Base-by-base conservation (phyloP, 331 rosid genomes). In the Cucumis variabilis region DNA sequence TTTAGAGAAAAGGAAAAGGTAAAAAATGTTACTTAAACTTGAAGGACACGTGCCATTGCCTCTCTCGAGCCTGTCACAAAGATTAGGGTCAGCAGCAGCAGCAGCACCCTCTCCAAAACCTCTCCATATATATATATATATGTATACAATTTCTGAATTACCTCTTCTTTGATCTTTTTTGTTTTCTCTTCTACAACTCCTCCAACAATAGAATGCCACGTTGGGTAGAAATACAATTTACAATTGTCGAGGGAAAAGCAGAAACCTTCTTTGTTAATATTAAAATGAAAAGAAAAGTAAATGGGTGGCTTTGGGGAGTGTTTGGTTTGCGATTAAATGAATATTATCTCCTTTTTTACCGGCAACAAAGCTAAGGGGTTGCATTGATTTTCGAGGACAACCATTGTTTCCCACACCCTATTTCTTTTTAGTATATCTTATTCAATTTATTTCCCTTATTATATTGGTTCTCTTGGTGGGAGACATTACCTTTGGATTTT, bases 51-150 rank as follows among this genome's bases (percentile, higher is more conserved):
- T 76, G 82, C 12, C 58, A 15, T 44, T 76, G 82, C 21, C 12
- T 16, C 33, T 76, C 21, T 76, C 82, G 82, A 76, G 82, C 62
- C 82, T 76, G 82, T 76, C 82, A 76, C 82, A 12, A 76, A 76
- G 82, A 76, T 76, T 76, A 48, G 20, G 19, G 44, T 6, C 44
- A 33, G 37, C 37, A 5, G 37, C 2, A 33, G n/a, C n/a, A n/a
- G 60, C 62, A 76, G 30, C 82, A 76, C 62, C 82, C 60, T 10
- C 82, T 46, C 58, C 82, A 21, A 74, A 41, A 74, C 81, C 81
- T 74, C 81, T 23, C 75, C 21, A 27, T 6, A 13, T n/a, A n/a
- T n/a, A n/a, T n/a, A n/a, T n/a, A n/a, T n/a, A n/a, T n/a, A 33
- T 33, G 3, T 37, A 37, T 27, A 69, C 4, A 69, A 69, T 14